Base-by-base conservation (phyloP, 2,329 filamentous ascomycete species). In the Lachnellula occidentalis region DNA sequence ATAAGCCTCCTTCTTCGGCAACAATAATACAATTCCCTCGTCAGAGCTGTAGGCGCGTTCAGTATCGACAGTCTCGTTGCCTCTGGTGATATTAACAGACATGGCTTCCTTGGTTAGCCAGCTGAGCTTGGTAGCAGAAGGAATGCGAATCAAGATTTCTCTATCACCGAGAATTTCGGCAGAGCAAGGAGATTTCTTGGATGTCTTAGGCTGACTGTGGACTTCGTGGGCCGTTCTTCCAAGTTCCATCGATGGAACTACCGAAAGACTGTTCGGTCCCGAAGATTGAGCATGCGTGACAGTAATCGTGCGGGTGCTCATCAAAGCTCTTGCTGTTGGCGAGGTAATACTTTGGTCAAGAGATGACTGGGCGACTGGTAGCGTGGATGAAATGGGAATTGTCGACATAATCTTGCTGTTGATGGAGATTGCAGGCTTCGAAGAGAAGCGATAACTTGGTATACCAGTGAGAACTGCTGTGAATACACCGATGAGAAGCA, bases 51-150 rank as follows among this genome's bases (percentile, higher is more conserved):
- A 70, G 14, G 64, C 64, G 50, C 64, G 71, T 59, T 76, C 76
- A 24, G 77, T 78, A 51, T 76, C 74, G 47, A 84, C 72, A 36
- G 70, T 68, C 34, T 71, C 63, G 14, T 74, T 71, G 4, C 73
- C 76, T 43, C 80, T 76, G 41, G 74, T 76, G 22, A 82, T 78
- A 22, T 78, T 76, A 50, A 85, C 75, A 50, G 75, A 72, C 57
- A 85, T 75, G 34, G 81, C 81, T 34, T 80, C 76, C 62, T 76
- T 80, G 3, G 76, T 72, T 45, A 83, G 72, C 80, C 81, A 85
- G 24, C 71, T 71, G 45, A 73, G 74, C 67, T 77, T 83, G 63
- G 72, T 77, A 45, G 66, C 70, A 47, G 72, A 69, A 2, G 79
- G 76, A 12, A 85, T 76, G 49, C 74, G 77, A 49, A 85, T 74